These are phyloP conservation scores for Zasmidium angulare DNA, from an alignment of 2,329 filamentous ascomycete genomes.

Conservation along the genomic window DNA sequence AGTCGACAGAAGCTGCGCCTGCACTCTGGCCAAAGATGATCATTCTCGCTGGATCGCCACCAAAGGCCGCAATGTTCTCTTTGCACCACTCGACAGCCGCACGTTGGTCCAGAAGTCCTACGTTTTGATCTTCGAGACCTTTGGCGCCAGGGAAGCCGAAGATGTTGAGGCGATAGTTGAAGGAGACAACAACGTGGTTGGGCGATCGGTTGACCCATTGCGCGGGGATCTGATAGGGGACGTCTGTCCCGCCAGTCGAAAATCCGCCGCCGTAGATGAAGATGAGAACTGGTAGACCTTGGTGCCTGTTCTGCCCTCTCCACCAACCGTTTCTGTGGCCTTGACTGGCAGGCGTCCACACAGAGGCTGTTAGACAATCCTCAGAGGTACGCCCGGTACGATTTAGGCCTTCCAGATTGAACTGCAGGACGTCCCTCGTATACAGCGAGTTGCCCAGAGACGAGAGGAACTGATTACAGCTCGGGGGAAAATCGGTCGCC, in stretches of 20 bases:
- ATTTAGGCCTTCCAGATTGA: conserved; percentile 32
- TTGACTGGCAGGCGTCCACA: conserved; percentile 44
- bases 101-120: conserved; percentile 56
- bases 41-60: conserved; percentile 41
- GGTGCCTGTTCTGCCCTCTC: neutral
- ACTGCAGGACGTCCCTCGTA: conserved; percentile 30
- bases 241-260: conserved; percentile 43
- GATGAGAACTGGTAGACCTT: conserved; percentile 44
- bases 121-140: conserved; percentile 38
- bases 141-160: conserved; percentile 44
- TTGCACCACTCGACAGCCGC: conserved; percentile 54
- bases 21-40: conserved; percentile 32
- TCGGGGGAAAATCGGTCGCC: conserved; percentile 28
- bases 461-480: conserved; percentile 30
- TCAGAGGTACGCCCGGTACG: conserved; percentile 35
- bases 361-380: conserved; percentile 49
- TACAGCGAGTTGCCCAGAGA: conserved; percentile 22
- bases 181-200: conserved; percentile 39
- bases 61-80: conserved; percentile 53
- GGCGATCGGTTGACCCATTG: conserved; percentile 44
- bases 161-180: conserved; percentile 46
- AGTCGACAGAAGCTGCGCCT: conserved; percentile 29
- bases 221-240: conserved; percentile 48
- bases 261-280: conserved; percentile 53
- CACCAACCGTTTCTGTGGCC: neutral